Evolutionary conservation across 2,329 filamentous ascomycete species (phyloP), one percentile per base, ranked within the genome.

Genomic region (Penicillium rolfsii): DNA sequence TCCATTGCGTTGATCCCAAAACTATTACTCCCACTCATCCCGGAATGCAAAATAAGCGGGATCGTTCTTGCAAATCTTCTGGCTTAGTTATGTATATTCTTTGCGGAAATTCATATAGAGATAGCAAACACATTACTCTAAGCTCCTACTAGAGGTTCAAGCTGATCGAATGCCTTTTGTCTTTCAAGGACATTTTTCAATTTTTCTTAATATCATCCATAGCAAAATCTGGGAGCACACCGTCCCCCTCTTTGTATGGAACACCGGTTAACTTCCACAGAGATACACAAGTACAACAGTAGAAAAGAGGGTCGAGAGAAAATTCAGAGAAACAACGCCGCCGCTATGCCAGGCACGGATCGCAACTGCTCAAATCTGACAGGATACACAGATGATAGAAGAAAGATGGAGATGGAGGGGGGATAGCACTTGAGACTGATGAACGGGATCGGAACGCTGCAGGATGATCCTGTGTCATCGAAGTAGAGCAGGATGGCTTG

Each of bases 261-360:
- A 40, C 36, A 55, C 50, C 38, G 38, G 49, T 19, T 35, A 36
- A 28, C 43, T 35, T 58, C 16, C 35, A 52, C 48, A 43, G 45
- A 45, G 55, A 24, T 61, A 48, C 45, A 30, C 14, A 30, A 43
- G 19, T 45, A 43, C 19, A 36, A 19, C 16, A 59, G 33, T 35
- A 38, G 35, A 45, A 14, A 48, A 30, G 24, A 38, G 19, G 38
- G 56, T 14, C 55, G 50, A 57, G 26, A 58, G 59, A 59, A 50
- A 63, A 28, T 48, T 59, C 46, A 52, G 59, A 62, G 55, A 46
- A 70, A 70, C 67, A 70, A 70, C 67, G 65, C 67, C 67, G 55
- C 70, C 71, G 72, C 72, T 74, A 73, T 74, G 72, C 67, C 65
- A 69, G 62, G 61, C 64, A 63, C 64, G 64, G 69, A 71, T 69